Evolutionary conservation across 2,329 filamentous ascomycete species (phyloP).

Genomic region (Sphaerulina vaccinii): DNA sequence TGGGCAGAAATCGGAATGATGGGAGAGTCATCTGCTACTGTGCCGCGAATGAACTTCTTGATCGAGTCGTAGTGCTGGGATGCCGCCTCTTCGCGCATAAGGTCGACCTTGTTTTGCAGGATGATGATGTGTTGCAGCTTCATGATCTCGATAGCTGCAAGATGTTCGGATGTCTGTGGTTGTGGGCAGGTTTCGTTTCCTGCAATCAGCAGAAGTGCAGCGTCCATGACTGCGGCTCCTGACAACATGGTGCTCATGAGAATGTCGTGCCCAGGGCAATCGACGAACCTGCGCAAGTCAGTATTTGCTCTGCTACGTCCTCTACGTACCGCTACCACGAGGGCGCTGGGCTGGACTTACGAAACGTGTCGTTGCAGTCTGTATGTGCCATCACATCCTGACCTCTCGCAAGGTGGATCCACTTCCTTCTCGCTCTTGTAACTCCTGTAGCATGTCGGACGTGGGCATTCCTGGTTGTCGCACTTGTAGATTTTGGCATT

Average conservation of each 20-base stretch:
- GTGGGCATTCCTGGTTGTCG: conserved; percentile 84
- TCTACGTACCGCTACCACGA: not conserved
- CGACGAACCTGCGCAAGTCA: conserved; percentile 67
- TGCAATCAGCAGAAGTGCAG: conserved; percentile 90
- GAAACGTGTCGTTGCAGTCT: conserved; percentile 87
- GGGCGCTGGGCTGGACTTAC: conserved; percentile 54
- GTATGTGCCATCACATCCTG: conserved; percentile 86
- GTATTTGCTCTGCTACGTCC: not conserved
- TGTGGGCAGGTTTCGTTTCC: conserved; percentile 98
- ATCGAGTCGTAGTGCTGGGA: conserved; percentile 95
- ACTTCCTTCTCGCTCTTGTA: conserved; percentile 99
- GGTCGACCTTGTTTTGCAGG: conserved; percentile 97
- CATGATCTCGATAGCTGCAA: conserved; percentile 99
- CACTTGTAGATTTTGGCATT: conserved; percentile 99
- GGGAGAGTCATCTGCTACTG: conserved; percentile 89
- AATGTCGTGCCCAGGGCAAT: conserved; percentile 99
- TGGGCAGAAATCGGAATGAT: conserved; percentile 97
- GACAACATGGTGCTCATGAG: conserved; percentile 99
- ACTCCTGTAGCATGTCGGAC: conserved; percentile 92
- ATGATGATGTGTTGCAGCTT: conserved; percentile 99
- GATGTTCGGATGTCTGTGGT: conserved; percentile 96
- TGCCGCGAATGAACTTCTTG: conserved; percentile 96
- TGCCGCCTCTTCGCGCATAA: conserved; percentile 95
- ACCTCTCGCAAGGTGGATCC: conserved; percentile 90
- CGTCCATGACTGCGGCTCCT: conserved; percentile 98